Evolutionary conservation across 2,329 filamentous ascomycete species (phyloP).

Genomic region (Orbilia brochopaga): DNA sequence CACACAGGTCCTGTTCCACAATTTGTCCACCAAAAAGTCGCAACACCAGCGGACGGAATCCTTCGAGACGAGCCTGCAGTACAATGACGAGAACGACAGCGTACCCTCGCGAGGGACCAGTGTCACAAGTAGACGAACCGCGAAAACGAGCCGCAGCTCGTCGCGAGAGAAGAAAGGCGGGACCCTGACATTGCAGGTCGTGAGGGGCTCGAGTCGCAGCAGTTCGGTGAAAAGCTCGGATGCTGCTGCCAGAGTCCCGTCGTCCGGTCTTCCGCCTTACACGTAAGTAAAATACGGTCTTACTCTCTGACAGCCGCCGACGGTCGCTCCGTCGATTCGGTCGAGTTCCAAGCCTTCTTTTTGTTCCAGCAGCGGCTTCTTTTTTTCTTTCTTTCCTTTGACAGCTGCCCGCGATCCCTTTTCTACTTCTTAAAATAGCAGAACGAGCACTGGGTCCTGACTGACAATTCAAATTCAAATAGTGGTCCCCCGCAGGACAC

Average conservation of each 20-base stretch:
- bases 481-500: constrained; percentile 50
- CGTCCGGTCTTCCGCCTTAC: constrained; percentile 40
- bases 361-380: constrained; percentile 24
- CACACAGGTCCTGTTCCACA: constrained; percentile 50
- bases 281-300: constrained; percentile 45
- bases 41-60: constrained; percentile 42
- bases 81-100: constrained; percentile 45
- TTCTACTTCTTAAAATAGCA: constrained; percentile 45
- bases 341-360: constrained; percentile 32
- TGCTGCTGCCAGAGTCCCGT: constrained; percentile 31
- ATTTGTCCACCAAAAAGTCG: constrained; percentile 49
- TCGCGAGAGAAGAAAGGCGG: constrained; percentile 41
- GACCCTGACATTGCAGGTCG: constrained; percentile 33
- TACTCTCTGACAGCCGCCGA: constrained; percentile 41
- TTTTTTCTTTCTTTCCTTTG: constrained; percentile 21
- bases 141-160: constrained; percentile 43
- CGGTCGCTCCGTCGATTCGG: constrained; percentile 29
- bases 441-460: constrained; percentile 18
- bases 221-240: constrained; percentile 42
- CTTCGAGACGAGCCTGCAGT: constrained; percentile 44
- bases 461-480: constrained; percentile 42
- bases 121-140: constrained; percentile 50
- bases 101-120: constrained; percentile 45
- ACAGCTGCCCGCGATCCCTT: constrained; percentile 7
- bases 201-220: constrained; percentile 32